These are phyloP conservation scores for Stephanodiscus triporus DNA, from an alignment of 108 stramenopile genomes.

Conservation along the genomic window DNA sequence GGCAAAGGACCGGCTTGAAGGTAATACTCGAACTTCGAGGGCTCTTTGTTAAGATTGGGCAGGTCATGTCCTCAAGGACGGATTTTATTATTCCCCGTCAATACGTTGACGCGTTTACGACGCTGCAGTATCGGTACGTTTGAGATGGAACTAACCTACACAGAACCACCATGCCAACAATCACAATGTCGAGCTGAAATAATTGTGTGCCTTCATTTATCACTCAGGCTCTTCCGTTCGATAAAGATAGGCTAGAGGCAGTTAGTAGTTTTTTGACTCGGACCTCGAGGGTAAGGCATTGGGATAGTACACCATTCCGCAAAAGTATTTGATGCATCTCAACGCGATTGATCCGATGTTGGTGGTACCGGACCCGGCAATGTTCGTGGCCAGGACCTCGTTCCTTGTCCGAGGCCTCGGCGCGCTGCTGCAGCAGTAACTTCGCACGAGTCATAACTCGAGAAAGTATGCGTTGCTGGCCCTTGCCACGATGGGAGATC, in stretches of 20 bases:
- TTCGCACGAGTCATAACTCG: slow-evolving; percentile 59
- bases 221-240: slow-evolving; percentile 56
- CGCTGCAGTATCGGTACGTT: slow-evolving; percentile 60
- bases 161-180: no score
- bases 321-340: slow-evolving; percentile 60
- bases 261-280: slow-evolving; percentile 69
- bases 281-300: slow-evolving; percentile 51
- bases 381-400: slow-evolving; percentile 68
- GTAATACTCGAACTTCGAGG: slow-evolving; percentile 64
- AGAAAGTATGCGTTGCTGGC: slow-evolving; percentile 44
- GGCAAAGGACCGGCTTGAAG: slow-evolving; percentile 46
- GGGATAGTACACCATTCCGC: slow-evolving; percentile 71
- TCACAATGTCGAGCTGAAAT: no score
- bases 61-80: slow-evolving; percentile 64
- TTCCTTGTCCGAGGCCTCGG: slow-evolving; percentile 74
- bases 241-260: slow-evolving; percentile 42
- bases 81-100: slow-evolving; percentile 75
- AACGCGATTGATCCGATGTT: slow-evolving; percentile 61
- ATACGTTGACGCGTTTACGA: slow-evolving; percentile 59
- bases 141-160: no score
- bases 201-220: no score
- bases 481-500: slow-evolving; percentile 16
- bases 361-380: slow-evolving; percentile 68
- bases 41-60: slow-evolving; percentile 62
- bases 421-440: slow-evolving; percentile 52